These are phyloP conservation scores for Jamesozyma gamospora DNA, from an alignment of 805 yeast species.

Conservation along the genomic window DNA sequence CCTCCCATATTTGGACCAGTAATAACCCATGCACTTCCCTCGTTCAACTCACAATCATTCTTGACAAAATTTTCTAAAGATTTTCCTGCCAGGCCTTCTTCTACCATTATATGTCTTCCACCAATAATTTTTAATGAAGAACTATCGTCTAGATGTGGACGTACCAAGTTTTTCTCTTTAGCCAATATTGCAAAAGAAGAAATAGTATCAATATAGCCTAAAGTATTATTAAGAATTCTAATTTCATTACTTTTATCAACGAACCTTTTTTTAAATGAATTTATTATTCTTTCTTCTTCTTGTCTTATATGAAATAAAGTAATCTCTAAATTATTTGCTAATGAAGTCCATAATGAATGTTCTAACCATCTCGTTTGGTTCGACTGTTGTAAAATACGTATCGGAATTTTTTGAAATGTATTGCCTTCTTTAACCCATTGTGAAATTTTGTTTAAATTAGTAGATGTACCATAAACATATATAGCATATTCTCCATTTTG, in stretches of 20 bases:
- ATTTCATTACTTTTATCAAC: constrained; percentile 37
- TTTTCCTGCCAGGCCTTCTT: constrained; percentile 47
- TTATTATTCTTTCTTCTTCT: constrained; percentile 48
- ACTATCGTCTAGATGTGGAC: constrained; percentile 52
- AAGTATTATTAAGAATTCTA: constrained; percentile 38
- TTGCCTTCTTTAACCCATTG: constrained; percentile 10
- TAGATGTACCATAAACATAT: constrained; percentile 36
- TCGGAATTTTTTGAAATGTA: constrained; percentile 5
- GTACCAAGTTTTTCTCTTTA: constrained; percentile 49
- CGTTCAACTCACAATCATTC: constrained; percentile 25
- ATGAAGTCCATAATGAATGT: constrained; percentile 40
- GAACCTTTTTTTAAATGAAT: constrained; percentile 38
- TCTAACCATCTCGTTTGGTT: constrained; percentile 38
- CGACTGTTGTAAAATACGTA: constrained; percentile 32
- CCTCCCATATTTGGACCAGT: constrained; percentile 92
- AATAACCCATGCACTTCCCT: constrained; percentile 43
- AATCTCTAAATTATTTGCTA: constrained; percentile 41
- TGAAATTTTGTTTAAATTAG: constrained; percentile 14
- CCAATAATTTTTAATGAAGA: constrained; percentile 39
- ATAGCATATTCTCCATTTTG: constrained; percentile 40
- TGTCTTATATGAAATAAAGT: constrained; percentile 38
- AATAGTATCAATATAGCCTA: constrained; percentile 64
- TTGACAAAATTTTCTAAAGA: constrained; percentile 30
- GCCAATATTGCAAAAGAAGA: constrained; percentile 67
- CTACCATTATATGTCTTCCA: constrained; percentile 86